phyloP scores from a whole-genome alignment of 371 early-diverging fungal species.

The Syncephalastrum contaminatum region DNA sequence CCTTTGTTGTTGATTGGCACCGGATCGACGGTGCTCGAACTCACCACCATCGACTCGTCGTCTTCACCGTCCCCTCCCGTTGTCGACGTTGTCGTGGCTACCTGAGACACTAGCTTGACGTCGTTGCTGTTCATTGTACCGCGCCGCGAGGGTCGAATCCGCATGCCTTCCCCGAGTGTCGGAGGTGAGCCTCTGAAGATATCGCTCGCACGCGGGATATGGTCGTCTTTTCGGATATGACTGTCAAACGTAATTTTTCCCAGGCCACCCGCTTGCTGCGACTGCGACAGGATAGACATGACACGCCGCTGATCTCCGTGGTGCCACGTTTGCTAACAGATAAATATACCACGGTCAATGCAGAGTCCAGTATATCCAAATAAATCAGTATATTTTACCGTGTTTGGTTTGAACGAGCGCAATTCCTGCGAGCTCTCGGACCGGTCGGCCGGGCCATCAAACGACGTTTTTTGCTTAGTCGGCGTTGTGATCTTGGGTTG shows the following conservation, averaged over 20 bases:
- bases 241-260: slow-evolving; percentile 35
- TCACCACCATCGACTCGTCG: slow-evolving; percentile 53
- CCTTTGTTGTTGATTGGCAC: slow-evolving; percentile 52
- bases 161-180: slow-evolving; percentile 5
- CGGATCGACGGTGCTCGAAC: slow-evolving; percentile 64
- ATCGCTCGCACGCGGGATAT: slow-evolving; percentile 18
- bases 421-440: slow-evolving; percentile 6
- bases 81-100: slow-evolving; percentile 20
- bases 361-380: background rate
- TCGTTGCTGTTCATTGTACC: slow-evolving; percentile 40
- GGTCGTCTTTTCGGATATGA: slow-evolving; percentile 33
- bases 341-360: background rate
- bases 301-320: slow-evolving; percentile 32
- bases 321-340: slow-evolving; percentile 42
- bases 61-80: slow-evolving; percentile 31
- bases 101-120: slow-evolving; percentile 19
- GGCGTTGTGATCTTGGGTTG: slow-evolving; percentile 7
- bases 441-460: slow-evolving; percentile 30
- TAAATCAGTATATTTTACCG: slow-evolving; percentile 21
- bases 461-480: slow-evolving; percentile 25
- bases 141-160: slow-evolving; percentile 27
- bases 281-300: slow-evolving; percentile 37
- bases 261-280: slow-evolving; percentile 30
- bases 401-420: slow-evolving; percentile 20
- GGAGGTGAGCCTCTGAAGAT: slow-evolving; percentile 36